Conservation (phyloP, 2,329 filamentous ascomycete species). For the Penicillium glabrum region DNA sequence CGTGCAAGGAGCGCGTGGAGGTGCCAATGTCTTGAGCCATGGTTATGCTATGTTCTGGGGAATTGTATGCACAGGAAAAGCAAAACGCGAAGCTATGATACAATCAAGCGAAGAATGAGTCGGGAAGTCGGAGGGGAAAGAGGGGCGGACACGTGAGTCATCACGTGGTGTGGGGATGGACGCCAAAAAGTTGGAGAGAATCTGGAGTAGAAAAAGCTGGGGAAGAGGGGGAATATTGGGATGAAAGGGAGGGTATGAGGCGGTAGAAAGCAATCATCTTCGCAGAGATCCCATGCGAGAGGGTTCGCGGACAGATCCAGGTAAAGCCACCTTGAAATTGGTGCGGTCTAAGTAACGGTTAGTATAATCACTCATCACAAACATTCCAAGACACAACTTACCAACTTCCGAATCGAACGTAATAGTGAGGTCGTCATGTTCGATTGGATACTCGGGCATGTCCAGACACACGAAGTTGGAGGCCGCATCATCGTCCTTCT, state of each 20-base stretch:
- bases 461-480: constrained; percentile 81
- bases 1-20: constrained; percentile 75
- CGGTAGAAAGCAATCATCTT: constrained; percentile 24
- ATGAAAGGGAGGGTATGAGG: neutral
- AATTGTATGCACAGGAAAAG: constrained; percentile 19
- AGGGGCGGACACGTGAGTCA: constrained; percentile 13
- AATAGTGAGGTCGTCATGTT: constrained; percentile 89
- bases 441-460: constrained; percentile 82
- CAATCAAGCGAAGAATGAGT: constrained; percentile 4
- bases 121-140: neutral
- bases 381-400: constrained; percentile 47
- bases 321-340: constrained; percentile 39
- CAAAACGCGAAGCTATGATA: constrained; percentile 11
- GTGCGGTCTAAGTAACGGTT: constrained; percentile 31
- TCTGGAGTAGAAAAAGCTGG: neutral
- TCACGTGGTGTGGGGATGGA: constrained; percentile 21
- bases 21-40: constrained; percentile 41
- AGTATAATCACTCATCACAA: neutral
- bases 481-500: constrained; percentile 51
- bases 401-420: constrained; percentile 77
- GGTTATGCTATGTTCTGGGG: constrained; percentile 22
- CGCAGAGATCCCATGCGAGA: constrained; percentile 44
- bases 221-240: neutral
- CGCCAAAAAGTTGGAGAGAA: neutral
- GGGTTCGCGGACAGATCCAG: constrained; percentile 39